phyloP scores from a whole-genome alignment of 116 monocot genomes.

The Thalassia testudinum region DNA sequence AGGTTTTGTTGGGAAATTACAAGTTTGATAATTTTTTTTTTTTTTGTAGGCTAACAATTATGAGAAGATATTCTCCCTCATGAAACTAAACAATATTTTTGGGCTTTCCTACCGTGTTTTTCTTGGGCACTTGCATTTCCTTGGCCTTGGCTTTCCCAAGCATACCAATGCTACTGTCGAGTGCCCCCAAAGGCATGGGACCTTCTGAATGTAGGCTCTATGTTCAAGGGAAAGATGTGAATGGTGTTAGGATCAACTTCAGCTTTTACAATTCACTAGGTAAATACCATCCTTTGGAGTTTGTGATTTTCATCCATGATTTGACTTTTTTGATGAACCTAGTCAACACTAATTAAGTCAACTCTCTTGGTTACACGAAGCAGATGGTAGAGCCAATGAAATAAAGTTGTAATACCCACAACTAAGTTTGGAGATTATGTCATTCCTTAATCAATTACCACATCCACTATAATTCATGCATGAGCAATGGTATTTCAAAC shows the following conservation, averaged over 20 bases:
- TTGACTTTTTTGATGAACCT: too few species aligned
- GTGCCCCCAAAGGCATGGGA: constrained; percentile 99
- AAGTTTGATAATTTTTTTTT: too few species aligned
- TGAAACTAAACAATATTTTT: constrained; percentile 95
- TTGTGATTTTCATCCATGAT: too few species aligned
- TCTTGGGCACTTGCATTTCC: constrained; percentile 83
- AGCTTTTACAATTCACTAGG: constrained; percentile 98
- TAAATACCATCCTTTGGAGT: constrained; percentile 4
- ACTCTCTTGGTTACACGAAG: constrained; percentile 35
- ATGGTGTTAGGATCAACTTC: constrained; percentile 95
- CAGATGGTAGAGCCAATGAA: constrained; percentile 83
- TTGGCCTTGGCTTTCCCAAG: constrained; percentile 81
- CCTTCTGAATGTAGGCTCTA: constrained; percentile 94
- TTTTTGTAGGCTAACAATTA: constrained; percentile 72
- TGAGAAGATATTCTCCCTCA: constrained; percentile 83
- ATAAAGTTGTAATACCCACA: too few species aligned
- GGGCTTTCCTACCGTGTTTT: constrained; percentile 94
- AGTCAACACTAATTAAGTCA: not conserved
- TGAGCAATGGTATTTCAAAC: too few species aligned
- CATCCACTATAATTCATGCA: too few species aligned
- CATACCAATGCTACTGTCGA: constrained; percentile 93
- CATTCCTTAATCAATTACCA: too few species aligned
- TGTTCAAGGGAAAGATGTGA: constrained; percentile 95
- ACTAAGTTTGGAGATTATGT: too few species aligned
- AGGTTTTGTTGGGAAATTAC: too few species aligned